These are phyloP conservation scores for Ottelia alismoides DNA, from an alignment of 106 monocot species.

Conservation along the genomic window DNA sequence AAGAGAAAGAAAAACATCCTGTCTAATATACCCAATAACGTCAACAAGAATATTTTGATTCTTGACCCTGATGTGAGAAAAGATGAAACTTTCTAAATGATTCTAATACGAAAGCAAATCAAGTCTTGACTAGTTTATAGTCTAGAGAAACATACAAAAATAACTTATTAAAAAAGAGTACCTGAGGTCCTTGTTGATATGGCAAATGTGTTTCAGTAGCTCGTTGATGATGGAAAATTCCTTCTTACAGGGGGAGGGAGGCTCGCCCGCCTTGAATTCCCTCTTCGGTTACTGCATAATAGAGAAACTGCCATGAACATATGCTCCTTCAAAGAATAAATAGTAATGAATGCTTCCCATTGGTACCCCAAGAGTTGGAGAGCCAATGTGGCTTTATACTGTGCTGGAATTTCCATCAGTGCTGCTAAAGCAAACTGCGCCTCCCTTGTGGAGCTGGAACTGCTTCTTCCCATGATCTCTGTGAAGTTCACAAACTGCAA, in stretches of 20 bases:
- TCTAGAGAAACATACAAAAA: no score
- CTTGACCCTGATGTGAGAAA: no score
- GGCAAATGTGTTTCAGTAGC: no score
- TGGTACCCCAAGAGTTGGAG: conserved; percentile 6
- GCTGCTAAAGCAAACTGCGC: conserved; percentile 9
- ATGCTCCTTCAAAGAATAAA: background rate
- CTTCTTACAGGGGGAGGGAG: conserved; percentile 2
- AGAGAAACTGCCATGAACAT: background rate
- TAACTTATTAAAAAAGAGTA: no score
- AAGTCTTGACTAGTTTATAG: no score
- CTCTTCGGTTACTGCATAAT: background rate
- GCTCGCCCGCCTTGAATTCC: background rate
- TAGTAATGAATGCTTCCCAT: background rate
- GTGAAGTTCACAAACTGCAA: conserved; percentile 22
- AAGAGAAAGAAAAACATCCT: no score
- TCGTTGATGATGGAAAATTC: no score
- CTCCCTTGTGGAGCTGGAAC: background rate
- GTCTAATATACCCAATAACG: no score
- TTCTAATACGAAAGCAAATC: no score
- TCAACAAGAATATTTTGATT: no score
- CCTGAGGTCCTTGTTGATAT: no score
- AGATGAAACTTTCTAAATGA: no score
- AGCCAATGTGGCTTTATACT: conserved; percentile 7
- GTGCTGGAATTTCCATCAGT: conserved; percentile 10
- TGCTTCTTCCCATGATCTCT: conserved; percentile 5